Evolutionary conservation across 208 protist genomes (phyloP), one percentile per base, ranked within the genome.

Genomic region (Angomonas deanei): DNA sequence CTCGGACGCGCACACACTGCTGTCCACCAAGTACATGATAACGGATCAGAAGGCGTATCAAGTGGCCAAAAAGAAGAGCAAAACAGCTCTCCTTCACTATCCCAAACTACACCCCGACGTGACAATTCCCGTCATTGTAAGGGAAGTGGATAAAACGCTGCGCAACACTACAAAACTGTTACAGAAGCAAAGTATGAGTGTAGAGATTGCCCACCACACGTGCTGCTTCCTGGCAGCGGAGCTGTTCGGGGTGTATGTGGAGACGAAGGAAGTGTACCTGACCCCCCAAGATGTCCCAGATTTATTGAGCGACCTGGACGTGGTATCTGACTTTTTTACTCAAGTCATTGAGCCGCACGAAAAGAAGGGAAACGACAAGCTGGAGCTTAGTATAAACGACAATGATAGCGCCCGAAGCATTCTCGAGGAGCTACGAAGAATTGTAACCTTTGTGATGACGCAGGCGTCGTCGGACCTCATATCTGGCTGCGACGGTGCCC

Each of bases 391-490:
- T 28, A 21, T 56, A 15, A 31, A 28, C 50, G 26, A 56, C 21
- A 31, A 32, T 13, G 24, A 24, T 24, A 36, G 42, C 52, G 33
- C 61, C 31, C 61, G 47, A 0, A 60, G 50, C 4, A 42, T 88
- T 8, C 54, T 88, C 19, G 59, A 68, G 2, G 66, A 77, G 30
- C 64, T 91, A 11, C 74, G 68, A 55, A 61, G 68, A 23, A 70
- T 88, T 21, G 75, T 88, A 24, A 72, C 68, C 33, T 81, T 83
- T 61, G 71, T 86, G 26, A 79, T 91, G 72, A 63, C 76, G 15
- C 72, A 75, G 38, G 30, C 77, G 21, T 86, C 84, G 4, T 28
- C 63, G 15, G 58, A 74, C 46, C 73, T 91, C 2, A 58, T 76
- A 15, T 58, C 64, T 2, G 84, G 84, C 36, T 72, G 62, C 3